Base-by-base conservation (phyloP, 257 asterid genomes). In the Orobanche coerulescens region DNA sequence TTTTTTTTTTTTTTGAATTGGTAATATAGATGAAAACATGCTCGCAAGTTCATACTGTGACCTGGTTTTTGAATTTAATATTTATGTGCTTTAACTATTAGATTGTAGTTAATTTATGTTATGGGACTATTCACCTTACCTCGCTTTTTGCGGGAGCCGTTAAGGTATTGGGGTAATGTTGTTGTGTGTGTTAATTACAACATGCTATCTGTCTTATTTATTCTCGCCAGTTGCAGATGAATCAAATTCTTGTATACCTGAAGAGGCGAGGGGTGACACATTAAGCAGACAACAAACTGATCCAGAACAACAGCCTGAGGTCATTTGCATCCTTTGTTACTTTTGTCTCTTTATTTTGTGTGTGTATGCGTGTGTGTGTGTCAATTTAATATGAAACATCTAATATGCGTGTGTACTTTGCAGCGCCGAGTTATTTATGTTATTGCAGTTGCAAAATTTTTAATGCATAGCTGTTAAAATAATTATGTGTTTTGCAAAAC, bases 241-340 rank as follows among this genome's bases (percentile, higher is more conserved):
- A 64, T 58, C 78, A 67, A 65, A 33, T 56, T 66, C 71, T 62
- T 58, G 68, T 33, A 70, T 53, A 40, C 46, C 59, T 44, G 74
- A 75, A 66, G 76, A 71, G 52, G 75, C 49, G 55, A 66, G 34
- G 52, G 75, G 64, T 40, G 62, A 59, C 62, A 67, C 74, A 52
- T 62, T 82, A 55, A 65, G 57, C 60, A 42, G 51, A 18, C 62
- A 5, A 23, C 76, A 77, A 48, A 56, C 37, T 25, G 51, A 31
- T 62, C 74, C 76, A 57, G 73, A 62, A 62, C 73, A 71, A 71
- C 73, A 69, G 50, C 58, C 65, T 22, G 55, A 77, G 97, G 97
- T 90, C 58, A 46, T 64, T 74, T 69, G 58, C 63, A 61, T 60
- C 46, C 57, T 36, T 69, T 11, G 16, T 52, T 53, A 36, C 14